Base-by-base conservation (phyloP, 1,139 yeast genomes). In the Suhomyces bokatorum region DNA sequence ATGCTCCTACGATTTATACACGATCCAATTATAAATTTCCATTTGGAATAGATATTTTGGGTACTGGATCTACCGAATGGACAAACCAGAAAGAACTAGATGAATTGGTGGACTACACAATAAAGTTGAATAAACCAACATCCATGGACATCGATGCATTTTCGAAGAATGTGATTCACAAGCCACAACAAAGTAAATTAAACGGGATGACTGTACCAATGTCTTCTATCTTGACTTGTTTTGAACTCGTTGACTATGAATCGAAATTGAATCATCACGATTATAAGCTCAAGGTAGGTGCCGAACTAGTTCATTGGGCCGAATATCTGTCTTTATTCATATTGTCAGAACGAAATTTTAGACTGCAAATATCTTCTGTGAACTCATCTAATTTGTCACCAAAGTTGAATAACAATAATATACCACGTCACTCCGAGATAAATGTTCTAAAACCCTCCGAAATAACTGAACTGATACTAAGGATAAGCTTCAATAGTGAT, bases 11-110 rank as follows among this genome's bases (percentile, higher is more conserved):
- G 8, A 44, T 44, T 24, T 44, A 40, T 26, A 35, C 34, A 14
- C 45, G 39, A 7, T 37, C 47, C n/a, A 26, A 45, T 4, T 20
- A 47, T 39, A 22, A 36, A 54, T 57, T 1, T 47, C 62, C 54
- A 51, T 67, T 57, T 11, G 44, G 47, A 5, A 27, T 40, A 12
- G 40, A 41, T 8, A 31, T 31, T 17, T 46, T 63, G 28, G 57
- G 61, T 6, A 45, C 50, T 6, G 59, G 58, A 6, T 39, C 40
- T 1, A 57, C 74, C 1, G 45, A 47, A 4, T 73, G 77, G 70
- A 57, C 71, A 6, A 68, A 69, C 45, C 64, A 66, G 35, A 42
- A 56, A 32, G 69, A 69, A 14, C 55, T 71, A 35, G 52, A 62
- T 22, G 69, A 65, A 15, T 55, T 72, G 16, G 50, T 73, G 30